phyloP scores from a whole-genome alignment of 345 rosid species.

The Limnanthes douglasii region DNA sequence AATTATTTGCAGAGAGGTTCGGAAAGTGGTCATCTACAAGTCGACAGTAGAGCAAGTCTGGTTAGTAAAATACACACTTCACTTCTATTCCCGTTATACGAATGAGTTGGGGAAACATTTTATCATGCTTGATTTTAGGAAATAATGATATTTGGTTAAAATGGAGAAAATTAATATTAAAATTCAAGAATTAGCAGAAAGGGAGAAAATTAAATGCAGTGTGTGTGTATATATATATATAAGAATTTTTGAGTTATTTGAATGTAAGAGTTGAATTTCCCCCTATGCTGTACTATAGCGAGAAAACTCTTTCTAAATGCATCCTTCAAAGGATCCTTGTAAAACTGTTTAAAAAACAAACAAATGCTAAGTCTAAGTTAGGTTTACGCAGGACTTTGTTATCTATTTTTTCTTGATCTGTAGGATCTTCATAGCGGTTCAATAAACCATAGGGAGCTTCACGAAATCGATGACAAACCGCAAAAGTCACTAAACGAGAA shows the following conservation, averaged over 20 bases:
- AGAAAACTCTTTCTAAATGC: too few relatives aligned
- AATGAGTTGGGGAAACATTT: background rate
- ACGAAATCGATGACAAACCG: conserved; percentile 69
- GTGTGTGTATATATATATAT: too few relatives aligned
- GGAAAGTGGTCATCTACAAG: conserved; percentile 54
- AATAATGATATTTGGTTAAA: background rate
- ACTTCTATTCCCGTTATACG: background rate
- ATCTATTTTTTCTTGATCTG: conserved; percentile 1
- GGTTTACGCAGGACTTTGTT: too few relatives aligned
- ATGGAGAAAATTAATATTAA: background rate
- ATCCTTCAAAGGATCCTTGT: too few relatives aligned
- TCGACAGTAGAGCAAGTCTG: conserved; percentile 37
- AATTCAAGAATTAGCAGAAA: too few relatives aligned
- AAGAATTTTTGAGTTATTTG: too few relatives aligned
- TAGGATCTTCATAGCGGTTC: conserved; percentile 77
- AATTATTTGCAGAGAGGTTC: conserved; percentile 44
- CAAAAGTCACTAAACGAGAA: conserved; percentile 86
- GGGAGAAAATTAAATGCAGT: too few relatives aligned
- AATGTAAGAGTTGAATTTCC: too few relatives aligned
- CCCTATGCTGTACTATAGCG: too few relatives aligned
- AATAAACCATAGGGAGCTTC: conserved; percentile 45
- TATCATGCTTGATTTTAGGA: too few relatives aligned
- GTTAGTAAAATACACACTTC: conserved; percentile 17
- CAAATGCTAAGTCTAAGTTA: too few relatives aligned
- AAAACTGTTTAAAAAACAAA: too few relatives aligned